Evolutionary conservation across 306 rosid species (phyloP), one percentile per base, ranked within the genome.

Genomic region (Oxytropis ochrocephala): DNA sequence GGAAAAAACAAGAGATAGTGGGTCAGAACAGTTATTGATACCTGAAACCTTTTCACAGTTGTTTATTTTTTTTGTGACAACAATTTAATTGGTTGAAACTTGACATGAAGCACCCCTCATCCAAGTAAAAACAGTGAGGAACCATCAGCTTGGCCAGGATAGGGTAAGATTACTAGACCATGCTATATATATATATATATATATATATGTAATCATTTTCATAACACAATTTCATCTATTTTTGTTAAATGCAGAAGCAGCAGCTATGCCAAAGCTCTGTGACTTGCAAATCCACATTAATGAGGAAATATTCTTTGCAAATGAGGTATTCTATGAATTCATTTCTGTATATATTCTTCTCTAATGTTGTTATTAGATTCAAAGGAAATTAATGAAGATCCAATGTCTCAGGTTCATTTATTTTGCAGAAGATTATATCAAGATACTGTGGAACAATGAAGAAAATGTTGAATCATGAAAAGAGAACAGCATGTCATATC

Each of bases 221-320:
- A 30, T 16, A 62, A 42, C 51, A 47, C 21, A 42, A 54, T 52
- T 59, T 56, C 54, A 66, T 67, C 50, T 68, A 36, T 48, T 53
- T 46, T 69, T 44, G 24, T 55, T 77, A 75, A 68, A 71, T 57
- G 75, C 83, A 73, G 32, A 74, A 73, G 58, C 32, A 77, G 74
- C 47, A 64, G 56, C 80, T 21, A 89, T 89, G 96, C 49, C 71
- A 14, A 38, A 72, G 10, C 66, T 79, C 11, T 75, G 75, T 77
- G 79, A 76, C 85, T 59, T 89, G 81, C 85, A 82, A 77, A 52
- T 89, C 58, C 69, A 29, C 81, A 75, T 86, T 11, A 82, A 89
- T 75, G 81, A 79, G 32, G 85, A 86, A 14, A 82, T 63, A 51
- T 86, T 89, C 79, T 56, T 82, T 65, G 53, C 86, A 74, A 78